Evolutionary conservation across 2,329 filamentous ascomycete genomes (phyloP).

Genomic region (Apiospora rasikravindrae): DNA sequence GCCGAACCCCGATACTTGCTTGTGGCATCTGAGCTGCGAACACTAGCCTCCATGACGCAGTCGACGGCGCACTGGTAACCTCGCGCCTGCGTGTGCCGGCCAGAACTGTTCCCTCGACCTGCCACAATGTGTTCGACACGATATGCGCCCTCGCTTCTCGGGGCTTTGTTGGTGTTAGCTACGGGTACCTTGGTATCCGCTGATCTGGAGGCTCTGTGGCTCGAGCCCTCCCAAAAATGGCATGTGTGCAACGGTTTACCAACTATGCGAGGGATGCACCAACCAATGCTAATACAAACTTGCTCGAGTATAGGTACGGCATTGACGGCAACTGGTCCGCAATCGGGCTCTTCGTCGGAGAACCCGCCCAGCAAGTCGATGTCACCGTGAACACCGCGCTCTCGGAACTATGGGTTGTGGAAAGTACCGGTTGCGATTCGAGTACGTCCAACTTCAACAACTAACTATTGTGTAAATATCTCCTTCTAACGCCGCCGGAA

Average conservation of each 20-base stretch:
- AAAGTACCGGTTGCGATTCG: constrained; percentile 58
- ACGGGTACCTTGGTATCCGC: constrained; percentile 33
- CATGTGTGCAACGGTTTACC: constrained; percentile 29
- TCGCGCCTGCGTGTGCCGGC: constrained; percentile 34
- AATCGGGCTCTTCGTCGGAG: constrained; percentile 59
- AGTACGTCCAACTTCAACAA: constrained; percentile 44
- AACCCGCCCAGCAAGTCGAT: constrained; percentile 56
- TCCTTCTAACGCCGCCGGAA: not conserved
- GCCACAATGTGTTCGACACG: constrained; percentile 33
- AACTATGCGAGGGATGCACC: constrained; percentile 18
- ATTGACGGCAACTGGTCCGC: constrained; percentile 75
- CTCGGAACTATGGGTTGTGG: constrained; percentile 74
- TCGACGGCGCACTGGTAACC: constrained; percentile 34
- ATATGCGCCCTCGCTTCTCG: constrained; percentile 32
- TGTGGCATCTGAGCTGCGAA: constrained; percentile 25
- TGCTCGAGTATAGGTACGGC: constrained; percentile 34
- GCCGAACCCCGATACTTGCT: constrained; percentile 22
- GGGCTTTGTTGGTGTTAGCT: constrained; percentile 34
- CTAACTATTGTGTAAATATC: not conserved
- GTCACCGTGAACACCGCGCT: constrained; percentile 69
- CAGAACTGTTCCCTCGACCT: constrained; percentile 26
- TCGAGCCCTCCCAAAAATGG: constrained; percentile 40
- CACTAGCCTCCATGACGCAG: constrained; percentile 34
- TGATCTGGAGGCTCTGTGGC: constrained; percentile 35
- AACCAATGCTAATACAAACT: constrained; percentile 30